Conservation (phyloP, 345 rosid genomes). For the Eutrema yunnanense region DNA sequence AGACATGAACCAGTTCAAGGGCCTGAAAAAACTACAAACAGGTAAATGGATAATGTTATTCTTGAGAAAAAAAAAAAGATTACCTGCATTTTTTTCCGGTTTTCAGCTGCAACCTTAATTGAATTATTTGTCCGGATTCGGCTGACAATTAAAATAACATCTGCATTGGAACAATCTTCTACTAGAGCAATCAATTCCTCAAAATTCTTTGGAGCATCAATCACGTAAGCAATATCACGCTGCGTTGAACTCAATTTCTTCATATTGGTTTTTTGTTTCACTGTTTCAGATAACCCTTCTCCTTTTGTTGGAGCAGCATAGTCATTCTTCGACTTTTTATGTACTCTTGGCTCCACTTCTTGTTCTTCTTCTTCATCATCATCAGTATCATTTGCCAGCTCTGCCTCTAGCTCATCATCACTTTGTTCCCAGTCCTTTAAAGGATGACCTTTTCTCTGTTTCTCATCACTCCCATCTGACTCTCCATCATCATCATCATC, state of each 20-base stretch:
- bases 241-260: conserved; percentile 28
- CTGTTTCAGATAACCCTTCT: conserved; percentile 13
- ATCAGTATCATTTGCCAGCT: conserved; percentile 44
- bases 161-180: conserved; percentile 47
- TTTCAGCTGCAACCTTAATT: conserved; percentile 77
- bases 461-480: conserved; percentile 44
- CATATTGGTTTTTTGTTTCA: conserved; percentile 21
- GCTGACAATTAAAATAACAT: conserved; percentile 42
- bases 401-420: conserved; percentile 59
- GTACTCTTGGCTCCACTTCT: conserved; percentile 27
- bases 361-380: conserved; percentile 28
- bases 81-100: conserved; percentile 95
- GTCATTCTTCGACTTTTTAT: conserved; percentile 34
- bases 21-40: background rate
- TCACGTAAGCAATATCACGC: conserved; percentile 57
- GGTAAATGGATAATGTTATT: background rate
- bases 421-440: conserved; percentile 90
- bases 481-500: conserved; percentile 31
- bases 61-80: background rate
- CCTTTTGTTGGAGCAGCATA: conserved; percentile 1
- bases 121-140: conserved; percentile 67
- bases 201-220: conserved; percentile 66
- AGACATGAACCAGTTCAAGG: conserved; percentile 1
- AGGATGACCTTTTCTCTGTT: conserved; percentile 25
- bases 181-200: conserved; percentile 66